Evolutionary conservation across 768 basidiomycete species (phyloP).

Genomic region (Agrocybe pediades): DNA sequence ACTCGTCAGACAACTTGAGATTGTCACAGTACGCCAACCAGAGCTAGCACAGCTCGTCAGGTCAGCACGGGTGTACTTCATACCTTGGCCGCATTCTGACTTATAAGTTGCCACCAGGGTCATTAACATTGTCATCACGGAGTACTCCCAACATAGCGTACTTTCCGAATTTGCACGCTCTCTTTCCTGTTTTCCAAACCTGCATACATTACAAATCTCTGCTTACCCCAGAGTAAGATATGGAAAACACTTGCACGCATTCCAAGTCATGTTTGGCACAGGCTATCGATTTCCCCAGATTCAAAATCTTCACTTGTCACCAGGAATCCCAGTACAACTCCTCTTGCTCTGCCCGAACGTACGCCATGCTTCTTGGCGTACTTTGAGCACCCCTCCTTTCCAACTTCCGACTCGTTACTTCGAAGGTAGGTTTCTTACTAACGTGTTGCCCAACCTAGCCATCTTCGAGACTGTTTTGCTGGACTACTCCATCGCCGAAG

Average conservation of each 20-base stretch:
- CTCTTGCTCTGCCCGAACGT: not conserved
- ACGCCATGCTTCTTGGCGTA: not conserved
- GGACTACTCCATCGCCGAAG: not conserved
- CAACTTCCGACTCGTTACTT: not conserved
- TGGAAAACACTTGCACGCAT: no score
- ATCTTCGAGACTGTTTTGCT: not conserved
- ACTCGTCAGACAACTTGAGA: constrained; percentile 15
- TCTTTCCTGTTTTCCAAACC: no score
- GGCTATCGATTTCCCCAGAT: not conserved
- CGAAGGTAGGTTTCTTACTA: no score
- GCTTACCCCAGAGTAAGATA: not conserved
- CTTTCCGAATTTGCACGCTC: not conserved
- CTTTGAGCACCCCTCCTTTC: not conserved
- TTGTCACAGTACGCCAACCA: constrained; percentile 15
- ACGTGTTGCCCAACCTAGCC: not conserved
- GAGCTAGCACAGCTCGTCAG: constrained; percentile 11
- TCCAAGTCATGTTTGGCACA: no score
- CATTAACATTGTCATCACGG: no score
- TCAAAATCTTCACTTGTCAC: not conserved
- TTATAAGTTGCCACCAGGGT: no score
- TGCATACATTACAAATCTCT: not conserved
- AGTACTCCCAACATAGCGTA: no score
- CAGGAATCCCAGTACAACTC: not conserved
- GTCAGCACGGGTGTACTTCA: no score
- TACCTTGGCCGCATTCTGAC: not conserved